Conservation (phyloP, 2,329 filamentous ascomycete species). For the Verticillium zaregamsianum region DNA sequence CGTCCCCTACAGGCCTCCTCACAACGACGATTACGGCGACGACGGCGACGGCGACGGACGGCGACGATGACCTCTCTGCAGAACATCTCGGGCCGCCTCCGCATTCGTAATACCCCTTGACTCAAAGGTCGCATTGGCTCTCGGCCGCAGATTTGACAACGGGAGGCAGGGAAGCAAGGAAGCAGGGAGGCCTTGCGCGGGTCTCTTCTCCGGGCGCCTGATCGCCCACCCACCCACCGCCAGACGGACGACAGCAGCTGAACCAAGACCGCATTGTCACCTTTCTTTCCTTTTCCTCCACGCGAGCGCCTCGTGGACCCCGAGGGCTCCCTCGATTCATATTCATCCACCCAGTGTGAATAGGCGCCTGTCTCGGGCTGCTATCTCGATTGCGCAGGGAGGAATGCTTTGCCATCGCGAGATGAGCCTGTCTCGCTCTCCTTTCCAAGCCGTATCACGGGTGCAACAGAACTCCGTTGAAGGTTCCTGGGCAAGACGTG, state of each 20-base stretch:
- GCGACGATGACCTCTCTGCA: background rate
- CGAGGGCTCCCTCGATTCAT: background rate
- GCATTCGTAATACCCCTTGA: background rate
- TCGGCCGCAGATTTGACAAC: background rate
- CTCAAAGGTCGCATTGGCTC: background rate
- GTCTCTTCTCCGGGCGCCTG: background rate
- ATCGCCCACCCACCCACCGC: background rate
- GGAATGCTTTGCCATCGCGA: background rate
- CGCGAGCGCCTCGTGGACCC: conserved; percentile 5
- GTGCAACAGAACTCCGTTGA: background rate
- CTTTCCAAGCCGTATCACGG: background rate
- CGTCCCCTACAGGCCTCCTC: background rate
- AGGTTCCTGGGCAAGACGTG: conserved; percentile 1
- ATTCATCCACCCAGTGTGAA: background rate
- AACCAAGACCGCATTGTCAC: conserved; percentile 6
- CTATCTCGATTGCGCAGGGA: background rate
- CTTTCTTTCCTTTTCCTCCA: conserved; percentile 6
- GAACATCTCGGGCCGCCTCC: background rate
- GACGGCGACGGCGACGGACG: background rate
- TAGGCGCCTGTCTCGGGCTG: background rate
- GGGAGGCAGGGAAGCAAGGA: background rate
- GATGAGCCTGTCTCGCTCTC: background rate
- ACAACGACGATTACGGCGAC: too few species aligned
- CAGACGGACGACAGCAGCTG: background rate
- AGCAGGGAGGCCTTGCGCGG: background rate